Percentiles rank a stretch among this genome's conserved stretches.
Evolutionary conservation across 352 stramenopile genomes (phyloP).

Genomic region (Phytophthora citricola): DNA sequence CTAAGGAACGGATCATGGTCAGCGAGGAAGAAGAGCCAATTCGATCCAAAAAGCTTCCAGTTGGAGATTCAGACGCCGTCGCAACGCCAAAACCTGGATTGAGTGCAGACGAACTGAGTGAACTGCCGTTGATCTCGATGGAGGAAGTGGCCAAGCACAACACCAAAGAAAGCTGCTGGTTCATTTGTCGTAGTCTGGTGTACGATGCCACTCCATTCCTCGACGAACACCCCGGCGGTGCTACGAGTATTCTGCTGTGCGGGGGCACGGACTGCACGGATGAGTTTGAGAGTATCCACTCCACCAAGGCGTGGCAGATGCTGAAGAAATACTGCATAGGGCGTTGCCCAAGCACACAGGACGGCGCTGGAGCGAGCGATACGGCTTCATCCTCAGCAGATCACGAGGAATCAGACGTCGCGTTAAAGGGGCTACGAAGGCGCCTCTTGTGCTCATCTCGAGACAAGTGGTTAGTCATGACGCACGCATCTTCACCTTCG

Average conservation of each 20-base stretch:
- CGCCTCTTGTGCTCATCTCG: constrained; percentile 58
- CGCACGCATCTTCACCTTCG: constrained; percentile 88
- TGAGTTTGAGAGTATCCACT: constrained; percentile 96
- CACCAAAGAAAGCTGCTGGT: constrained; percentile 91
- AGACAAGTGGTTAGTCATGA: constrained; percentile 76
- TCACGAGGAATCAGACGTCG: constrained; percentile 34
- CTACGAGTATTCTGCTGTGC: constrained; percentile 75
- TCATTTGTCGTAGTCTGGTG: constrained; percentile 93
- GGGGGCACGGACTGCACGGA: constrained; percentile 92
- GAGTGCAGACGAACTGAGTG: constrained; percentile 30
- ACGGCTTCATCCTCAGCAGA: constrained; percentile 30
- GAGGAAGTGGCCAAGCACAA: constrained; percentile 92
- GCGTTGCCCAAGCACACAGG: constrained; percentile 22
- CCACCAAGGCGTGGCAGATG: constrained; percentile 90
- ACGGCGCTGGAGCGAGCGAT: constrained; percentile 18
- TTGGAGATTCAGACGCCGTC: not conserved
- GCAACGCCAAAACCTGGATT: constrained; percentile 11
- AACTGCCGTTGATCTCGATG: constrained; percentile 32
- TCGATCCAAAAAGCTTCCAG: constrained; percentile 22
- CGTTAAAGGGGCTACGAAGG: constrained; percentile 33
- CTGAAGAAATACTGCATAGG: constrained; percentile 94
- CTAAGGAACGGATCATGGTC: constrained; percentile 52
- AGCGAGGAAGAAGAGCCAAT: constrained; percentile 44
- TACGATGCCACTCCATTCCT: constrained; percentile 95
- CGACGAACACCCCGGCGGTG: constrained; percentile 88